Conservation (phyloP, 306 rosid genomes). For the Castanospermum australe region DNA sequence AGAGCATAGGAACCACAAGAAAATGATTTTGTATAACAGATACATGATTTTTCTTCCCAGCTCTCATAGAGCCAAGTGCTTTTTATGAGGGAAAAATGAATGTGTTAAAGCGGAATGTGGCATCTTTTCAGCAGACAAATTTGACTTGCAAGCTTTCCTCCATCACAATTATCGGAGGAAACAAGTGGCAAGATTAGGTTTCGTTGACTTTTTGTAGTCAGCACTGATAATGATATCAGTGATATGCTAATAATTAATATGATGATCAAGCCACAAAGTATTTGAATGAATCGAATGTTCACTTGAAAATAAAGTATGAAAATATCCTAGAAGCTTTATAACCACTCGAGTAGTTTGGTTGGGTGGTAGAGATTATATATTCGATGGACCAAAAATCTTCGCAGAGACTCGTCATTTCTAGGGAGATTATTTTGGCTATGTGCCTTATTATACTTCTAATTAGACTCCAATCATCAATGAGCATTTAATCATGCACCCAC, state of each 20-base stretch:
- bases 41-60: conserved; percentile 21
- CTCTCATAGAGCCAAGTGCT: neutral
- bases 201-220: conserved; percentile 4
- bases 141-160: conserved; percentile 26
- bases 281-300: neutral
- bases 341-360: neutral
- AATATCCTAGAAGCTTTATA: neutral
- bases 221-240: neutral
- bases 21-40: conserved; percentile 22
- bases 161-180: neutral
- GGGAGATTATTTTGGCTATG: no score
- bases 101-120: conserved; percentile 22
- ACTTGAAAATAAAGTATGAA: neutral
- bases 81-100: conserved; percentile 6
- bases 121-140: conserved; percentile 26
- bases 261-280: neutral
- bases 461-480: no score
- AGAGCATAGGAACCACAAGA: conserved; percentile 41
- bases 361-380: neutral
- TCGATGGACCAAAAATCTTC: neutral
- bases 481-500: no score
- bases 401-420: no score
- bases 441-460: no score
- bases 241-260: neutral
- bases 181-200: neutral